Evolutionary conservation across 2,329 filamentous ascomycete species (phyloP), one percentile per base, ranked within the genome.

Genomic region (Scytalidium lignicola): DNA sequence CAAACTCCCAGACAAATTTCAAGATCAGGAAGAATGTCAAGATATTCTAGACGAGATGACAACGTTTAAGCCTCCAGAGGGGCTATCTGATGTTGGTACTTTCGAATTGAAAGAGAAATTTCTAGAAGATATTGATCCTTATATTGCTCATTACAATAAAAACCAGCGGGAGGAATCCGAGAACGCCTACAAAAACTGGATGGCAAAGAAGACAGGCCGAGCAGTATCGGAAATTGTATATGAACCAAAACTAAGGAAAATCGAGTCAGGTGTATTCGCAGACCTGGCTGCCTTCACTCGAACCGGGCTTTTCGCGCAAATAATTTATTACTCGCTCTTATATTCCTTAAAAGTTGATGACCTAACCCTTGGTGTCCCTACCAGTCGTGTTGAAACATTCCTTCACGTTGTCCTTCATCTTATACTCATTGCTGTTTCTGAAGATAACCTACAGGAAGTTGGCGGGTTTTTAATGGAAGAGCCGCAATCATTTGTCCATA

Each of bases 121-220:
- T 59, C 79, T 96, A 37, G 87, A 92, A 58, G 80, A 95, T 43
- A 83, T 99, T 45, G 95, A 99, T 65, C 93, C 95, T 1, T 99
- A 96, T 65, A 93, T 91, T 62, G 88, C 91, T 6, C 90, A 97
- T 63, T 99, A 96, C 67, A 95, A 85, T 62, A 95, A 96, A 64
- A 99, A 99, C 61, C 92, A 97, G 66, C 82, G 93, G 45, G 93
- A 99, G 63, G 93, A 99, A 66, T 90, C 92, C 0, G 93, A 99
- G 67, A 84, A 81, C 57, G 86, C 90, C 2, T 96, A 93, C 71
- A 90, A 86, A 59, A 85, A 86, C 61, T 86, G 88, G 74, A 83
- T 93, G 74, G 88, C 90, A 10, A 90, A 90, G 70, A 90, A 88
- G 69, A 90, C 86, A 0, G 90, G 91, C 17, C 90, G 91, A 64